phyloP scores from a whole-genome alignment of 2,329 filamentous ascomycete genomes.

The Dactylella cylindrospora region DNA sequence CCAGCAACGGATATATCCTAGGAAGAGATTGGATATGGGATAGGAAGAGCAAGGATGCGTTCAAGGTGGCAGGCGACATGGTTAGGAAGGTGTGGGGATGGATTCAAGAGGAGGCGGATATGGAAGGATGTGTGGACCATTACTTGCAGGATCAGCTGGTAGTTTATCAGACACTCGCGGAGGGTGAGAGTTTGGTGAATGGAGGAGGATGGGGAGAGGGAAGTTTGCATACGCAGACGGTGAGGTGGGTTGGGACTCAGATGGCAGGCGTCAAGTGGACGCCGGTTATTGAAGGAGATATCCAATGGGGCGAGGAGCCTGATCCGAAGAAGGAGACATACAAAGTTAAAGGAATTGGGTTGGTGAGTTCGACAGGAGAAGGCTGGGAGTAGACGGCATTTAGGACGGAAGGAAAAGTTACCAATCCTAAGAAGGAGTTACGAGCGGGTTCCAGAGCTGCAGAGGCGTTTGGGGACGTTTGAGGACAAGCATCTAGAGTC shows the following conservation, averaged over 20 bases:
- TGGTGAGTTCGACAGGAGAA: constrained; percentile 33
- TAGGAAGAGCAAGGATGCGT: constrained; percentile 23
- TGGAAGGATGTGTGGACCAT: constrained; percentile 59
- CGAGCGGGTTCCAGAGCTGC: no score
- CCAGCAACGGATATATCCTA: constrained; percentile 49
- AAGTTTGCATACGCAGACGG: constrained; percentile 60
- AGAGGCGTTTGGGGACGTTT: no score
- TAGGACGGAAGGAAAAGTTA: no score
- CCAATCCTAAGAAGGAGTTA: no score
- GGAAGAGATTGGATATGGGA: constrained; percentile 45
- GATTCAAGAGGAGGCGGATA: constrained; percentile 52
- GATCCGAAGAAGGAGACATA: constrained; percentile 11
- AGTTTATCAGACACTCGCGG: constrained; percentile 62
- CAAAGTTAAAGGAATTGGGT: constrained; percentile 23
- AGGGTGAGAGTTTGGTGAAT: constrained; percentile 56
- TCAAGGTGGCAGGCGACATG: constrained; percentile 37
- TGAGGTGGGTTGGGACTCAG: constrained; percentile 61
- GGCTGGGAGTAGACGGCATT: constrained; percentile 18
- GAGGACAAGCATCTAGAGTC: no score
- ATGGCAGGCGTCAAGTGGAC: constrained; percentile 50
- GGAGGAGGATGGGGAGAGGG: constrained; percentile 48
- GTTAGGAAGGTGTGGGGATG: constrained; percentile 23
- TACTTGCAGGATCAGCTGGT: constrained; percentile 65
- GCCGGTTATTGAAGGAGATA: constrained; percentile 3
- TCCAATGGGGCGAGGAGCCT: background rate